Base-by-base conservation (phyloP, 805 yeast genomes). In the Nematodospora valgi region DNA sequence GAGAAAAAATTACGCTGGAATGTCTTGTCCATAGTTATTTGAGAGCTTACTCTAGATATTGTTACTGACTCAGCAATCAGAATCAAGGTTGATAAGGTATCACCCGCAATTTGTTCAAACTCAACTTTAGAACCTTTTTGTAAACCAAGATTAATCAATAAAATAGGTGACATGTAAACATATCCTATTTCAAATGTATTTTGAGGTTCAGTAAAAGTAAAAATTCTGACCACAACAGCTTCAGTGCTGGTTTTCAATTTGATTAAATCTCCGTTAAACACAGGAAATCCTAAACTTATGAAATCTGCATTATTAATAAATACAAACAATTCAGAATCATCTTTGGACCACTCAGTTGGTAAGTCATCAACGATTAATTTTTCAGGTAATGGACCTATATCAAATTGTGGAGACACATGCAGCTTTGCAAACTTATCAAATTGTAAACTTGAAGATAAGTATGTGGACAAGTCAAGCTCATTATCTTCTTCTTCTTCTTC, bases 221-320 rank as follows among this genome's bases (percentile, higher is more conserved):
- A 72, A 0, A 82, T 40, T 37, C 73, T 57, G 1, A 78, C 65
- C 11, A 59, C 48, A 19, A 57, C 27, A 25, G 41, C 44, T 2
- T 23, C 39, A 10, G 35, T 14, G 9, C 34, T 19, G 18, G 37
- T 30, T 4, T 32, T 39, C 19, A 76, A 32, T 10, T 61, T 56
- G 3, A 78, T 79, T 31, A 72, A 55, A 49, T 84, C 93, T 3
- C 95, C 95, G 38, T 82, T 77, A 42, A 82, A 76, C 16, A 76
- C 65, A 0, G 86, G 84, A 18, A 83, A 59, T 15, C 64, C 68
- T n/a, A 65, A 40, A 25, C 53, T 54, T 14, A 76, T 67, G 18
- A 86, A 59, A 28, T 73, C 80, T 8, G 58, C 52, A 1, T 78
- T 62, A 27, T 70, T 67, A 9, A 80, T 44, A 44, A 62, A 63